A percentile compares a stretch with the other conserved stretches of the same genome.
These are phyloP conservation scores for Phytophthora meadii DNA, from an alignment of 352 stramenopile genomes.

Conservation along the genomic window DNA sequence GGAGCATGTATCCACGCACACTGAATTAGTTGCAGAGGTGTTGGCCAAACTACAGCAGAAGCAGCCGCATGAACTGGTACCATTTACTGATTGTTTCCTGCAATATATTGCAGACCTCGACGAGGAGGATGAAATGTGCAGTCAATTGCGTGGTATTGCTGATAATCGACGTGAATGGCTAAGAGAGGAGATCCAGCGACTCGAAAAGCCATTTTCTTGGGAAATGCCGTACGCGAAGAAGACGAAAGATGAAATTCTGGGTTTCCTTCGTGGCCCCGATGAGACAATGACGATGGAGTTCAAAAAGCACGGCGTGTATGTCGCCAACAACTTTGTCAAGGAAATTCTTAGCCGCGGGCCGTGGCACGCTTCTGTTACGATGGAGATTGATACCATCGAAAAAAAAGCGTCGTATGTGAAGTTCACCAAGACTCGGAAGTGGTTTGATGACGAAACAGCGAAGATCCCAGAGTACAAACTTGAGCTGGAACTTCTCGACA, in stretches of 20 bases:
- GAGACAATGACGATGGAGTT: too few relatives aligned
- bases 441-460: too few relatives aligned
- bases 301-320: too few relatives aligned
- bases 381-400: too few relatives aligned
- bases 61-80: background rate
- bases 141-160: background rate
- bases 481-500: too few relatives aligned
- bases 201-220: constrained; percentile 4
- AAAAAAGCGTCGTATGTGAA: too few relatives aligned
- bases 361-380: too few relatives aligned
- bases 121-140: background rate
- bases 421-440: too few relatives aligned
- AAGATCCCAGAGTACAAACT: too few relatives aligned
- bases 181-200: background rate
- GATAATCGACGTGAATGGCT: constrained; percentile 5
- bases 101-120: constrained; percentile 1
- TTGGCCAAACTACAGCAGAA: constrained; percentile 1
- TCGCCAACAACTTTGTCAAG: too few relatives aligned
- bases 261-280: background rate
- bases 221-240: background rate
- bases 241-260: background rate
- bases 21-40: background rate
- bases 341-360: too few relatives aligned
- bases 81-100: constrained; percentile 3
- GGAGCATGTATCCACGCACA: constrained; percentile 8